A percentile compares a stretch with the other conserved stretches of the same genome.
phyloP scores from a whole-genome alignment of 768 basidiomycete species.

The Terana coerulea region DNA sequence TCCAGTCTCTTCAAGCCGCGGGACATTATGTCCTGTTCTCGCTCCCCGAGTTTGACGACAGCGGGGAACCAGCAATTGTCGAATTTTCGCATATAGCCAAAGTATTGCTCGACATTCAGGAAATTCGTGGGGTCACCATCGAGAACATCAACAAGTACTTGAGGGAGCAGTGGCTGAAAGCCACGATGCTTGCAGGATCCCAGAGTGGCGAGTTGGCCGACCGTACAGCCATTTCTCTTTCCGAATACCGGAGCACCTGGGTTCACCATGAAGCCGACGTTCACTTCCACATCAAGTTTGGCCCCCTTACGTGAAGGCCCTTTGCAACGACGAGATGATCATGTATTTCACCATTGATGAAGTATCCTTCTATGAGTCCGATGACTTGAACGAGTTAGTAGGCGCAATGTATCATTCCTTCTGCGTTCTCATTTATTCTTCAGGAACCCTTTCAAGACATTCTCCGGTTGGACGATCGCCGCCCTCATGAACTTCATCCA shows the following conservation, averaged over 20 bases:
- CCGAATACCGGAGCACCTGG: conserved; percentile 19
- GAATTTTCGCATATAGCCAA: conserved; percentile 17
- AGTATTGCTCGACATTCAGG: neutral
- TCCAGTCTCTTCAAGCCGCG: conserved; percentile 19
- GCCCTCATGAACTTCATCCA: conserved; percentile 20
- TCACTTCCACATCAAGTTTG: conserved; percentile 21
- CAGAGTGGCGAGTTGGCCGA: neutral
- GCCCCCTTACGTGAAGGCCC: conserved; percentile 18
- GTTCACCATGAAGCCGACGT: conserved; percentile 4
- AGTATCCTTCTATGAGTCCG: conserved; percentile 8
- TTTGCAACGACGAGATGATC: conserved; percentile 24
- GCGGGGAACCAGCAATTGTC: neutral
- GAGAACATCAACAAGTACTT: conserved; percentile 19
- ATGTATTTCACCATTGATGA: conserved; percentile 21
- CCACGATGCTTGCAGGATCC: conserved; percentile 10
- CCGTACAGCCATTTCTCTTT: conserved; percentile 14
- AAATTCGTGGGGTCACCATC: conserved; percentile 13
- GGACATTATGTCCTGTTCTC: conserved; percentile 25
- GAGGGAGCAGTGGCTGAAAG: conserved; percentile 15
- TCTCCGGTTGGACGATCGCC: conserved; percentile 22
- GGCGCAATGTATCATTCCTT: conserved; percentile 13
- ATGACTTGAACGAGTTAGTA: neutral
- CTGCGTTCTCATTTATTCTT: neutral
- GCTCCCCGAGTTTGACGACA: conserved; percentile 23
- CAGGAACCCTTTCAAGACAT: neutral